Base-by-base conservation (phyloP, 2,329 filamentous ascomycete genomes). In the Macrophomina pseudophaseolina region DNA sequence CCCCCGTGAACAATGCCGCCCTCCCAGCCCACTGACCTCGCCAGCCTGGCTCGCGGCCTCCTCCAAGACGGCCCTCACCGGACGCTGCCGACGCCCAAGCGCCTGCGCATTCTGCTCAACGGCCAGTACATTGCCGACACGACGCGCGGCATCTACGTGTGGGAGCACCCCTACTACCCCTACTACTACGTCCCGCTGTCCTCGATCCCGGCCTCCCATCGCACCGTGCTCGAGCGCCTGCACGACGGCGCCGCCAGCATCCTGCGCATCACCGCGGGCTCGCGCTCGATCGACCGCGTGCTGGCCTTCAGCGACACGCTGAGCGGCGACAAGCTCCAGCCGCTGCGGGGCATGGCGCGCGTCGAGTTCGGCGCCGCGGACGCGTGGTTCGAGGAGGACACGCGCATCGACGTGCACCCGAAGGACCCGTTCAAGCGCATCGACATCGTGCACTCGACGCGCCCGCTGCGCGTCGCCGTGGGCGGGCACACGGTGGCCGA, bases 381-480 rank as follows among this genome's bases (percentile, higher is more conserved):
- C 38, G 64, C 48, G 54, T 85, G 83, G 83, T 83, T 83, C 70
- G 87, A 89, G 71, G 88, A 90, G 76, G 86, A 89, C 60, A 78
- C 80, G 0, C 84, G 82, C 1, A 84, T 90, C 65, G 84, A 83
- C 70, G 81, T 86, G 3, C 89, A 91, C 67, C 88, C 88, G 0
- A 90, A 90, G 69, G 88, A 91, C 64, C 89, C 88, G 0, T 90
- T 86, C 77, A 89, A 88, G 70, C 83, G 89, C 12, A 79, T 91
- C 68, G 88, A 90, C 66, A 84, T 88, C 32, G 74, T 91, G 5
- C 79, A 80, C 1, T 89, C 87, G 0, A 79, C 81, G 1, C 84
- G 88, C 0, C 75, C 75, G 1, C 74, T 91, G 40, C 79, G 83
- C 11, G 79, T 91, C 44, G 79, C 79, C 28, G 70, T 86, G 4